Base-by-base conservation (phyloP, 176 grass and related monocot species). In the Chrysopogon serrulatus region DNA sequence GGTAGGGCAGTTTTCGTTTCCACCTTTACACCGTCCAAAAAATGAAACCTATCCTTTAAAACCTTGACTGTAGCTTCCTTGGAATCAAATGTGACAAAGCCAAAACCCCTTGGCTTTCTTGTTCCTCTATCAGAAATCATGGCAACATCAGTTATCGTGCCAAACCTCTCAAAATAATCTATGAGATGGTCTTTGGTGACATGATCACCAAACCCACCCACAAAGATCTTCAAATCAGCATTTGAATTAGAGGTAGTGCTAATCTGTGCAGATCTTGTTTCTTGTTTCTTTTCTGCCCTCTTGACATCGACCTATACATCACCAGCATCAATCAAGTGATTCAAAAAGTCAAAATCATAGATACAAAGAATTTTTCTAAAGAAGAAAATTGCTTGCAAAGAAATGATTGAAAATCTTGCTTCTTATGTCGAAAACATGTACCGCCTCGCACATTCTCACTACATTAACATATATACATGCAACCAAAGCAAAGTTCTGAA, bases 121-220 rank as follows among this genome's bases (percentile, higher is more conserved):
- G 73, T 94, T 10, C 24, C 1, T 21, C 51, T 81, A 33, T 94
- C 72, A 45, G 67, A 43, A 34, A 94, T 90, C 19, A 94, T 71
- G 0, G 85, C 85, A 3, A 14, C 76, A 63, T 97, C 92, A 8
- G 40, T 88, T 78, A 97, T 86, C 0, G 2, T 68, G 6, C 94
- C 94, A 83, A 94, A 97, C 41, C 85, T 94, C 62, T 81, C 39
- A 65, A 97, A 97, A 41, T 90, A 97, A 76, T 3, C n/a, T 19
- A 24, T 59, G 1, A 97, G 53, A 2, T 94, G 77, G 4, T 68
- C 53, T 30, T 69, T 66, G 1, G 88, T 97, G 39, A 92, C 34
- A 13, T 54, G 80, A 19, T 83, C 56, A 8, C 75, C 66, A 18
- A 97, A 61, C 10, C 94, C 94, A 18, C 92, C 92, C 8, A 94